Percentiles rank a stretch among this genome's conserved stretches.
Conservation (phyloP, 1,139 yeast species). For the Lodderomyces elongisporus region DNA sequence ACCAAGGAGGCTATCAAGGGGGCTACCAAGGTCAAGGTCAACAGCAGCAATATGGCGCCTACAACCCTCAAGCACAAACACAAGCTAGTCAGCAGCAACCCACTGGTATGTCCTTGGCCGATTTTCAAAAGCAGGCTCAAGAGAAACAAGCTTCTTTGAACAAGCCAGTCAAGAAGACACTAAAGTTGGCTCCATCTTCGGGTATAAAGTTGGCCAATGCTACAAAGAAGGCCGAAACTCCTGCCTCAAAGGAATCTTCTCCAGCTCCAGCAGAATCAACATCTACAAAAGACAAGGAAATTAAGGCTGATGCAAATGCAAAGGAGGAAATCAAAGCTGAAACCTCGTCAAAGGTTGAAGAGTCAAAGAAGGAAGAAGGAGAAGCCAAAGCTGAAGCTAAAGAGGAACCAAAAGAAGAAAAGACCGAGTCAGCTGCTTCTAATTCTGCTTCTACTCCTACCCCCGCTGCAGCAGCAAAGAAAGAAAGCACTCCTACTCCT, state of each 20-base stretch:
- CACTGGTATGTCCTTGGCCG: conserved; percentile 80
- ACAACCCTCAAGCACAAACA: conserved; percentile 13
- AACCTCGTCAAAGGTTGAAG: conserved; percentile 7
- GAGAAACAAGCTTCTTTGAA: conserved; percentile 35
- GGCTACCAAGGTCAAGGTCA: conserved; percentile 6
- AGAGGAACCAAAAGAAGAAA: conserved; percentile 11
- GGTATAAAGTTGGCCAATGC: conserved; percentile 66
- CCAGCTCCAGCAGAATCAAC: no score
- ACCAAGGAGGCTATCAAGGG: conserved; percentile 6
- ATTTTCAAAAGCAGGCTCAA: conserved; percentile 70
- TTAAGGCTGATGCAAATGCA: conserved; percentile 9
- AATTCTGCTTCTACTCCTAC: conserved; percentile 12
- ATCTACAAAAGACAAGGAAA: conserved; percentile 6
- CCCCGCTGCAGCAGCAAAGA: conserved; percentile 10
- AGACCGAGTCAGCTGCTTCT: conserved; percentile 5
- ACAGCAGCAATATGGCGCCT: conserved; percentile 5
- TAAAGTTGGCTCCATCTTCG: conserved; percentile 62
- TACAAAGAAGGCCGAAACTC: conserved; percentile 33
- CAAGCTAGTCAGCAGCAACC: conserved; percentile 17
- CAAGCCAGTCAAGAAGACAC: conserved; percentile 53
- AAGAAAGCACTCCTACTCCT: conserved; percentile 10
- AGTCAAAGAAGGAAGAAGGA: conserved; percentile 5
- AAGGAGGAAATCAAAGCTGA: conserved; percentile 4
- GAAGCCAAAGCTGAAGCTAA: conserved; percentile 17
- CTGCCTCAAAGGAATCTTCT: conserved; percentile 15